Percentiles rank a stretch among this genome's conserved stretches.
Evolutionary conservation across 164 flowering plant genomes (phyloP).

Genomic region (Sextonia rubra): DNA sequence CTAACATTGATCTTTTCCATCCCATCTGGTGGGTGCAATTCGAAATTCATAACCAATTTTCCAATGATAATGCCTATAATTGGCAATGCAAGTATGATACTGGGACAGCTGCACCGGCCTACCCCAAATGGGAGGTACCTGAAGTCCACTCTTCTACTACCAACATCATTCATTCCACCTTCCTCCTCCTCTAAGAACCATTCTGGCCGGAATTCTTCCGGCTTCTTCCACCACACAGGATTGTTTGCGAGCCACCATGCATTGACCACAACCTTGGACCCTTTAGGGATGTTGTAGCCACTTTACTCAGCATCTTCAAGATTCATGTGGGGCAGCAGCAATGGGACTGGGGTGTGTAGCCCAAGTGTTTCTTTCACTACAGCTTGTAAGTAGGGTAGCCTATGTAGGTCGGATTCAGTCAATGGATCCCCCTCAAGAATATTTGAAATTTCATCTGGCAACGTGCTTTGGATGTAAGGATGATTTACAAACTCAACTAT

Average conservation of each 20-base stretch:
- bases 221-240: slow-evolving; percentile 52
- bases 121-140: slow-evolving; percentile 53
- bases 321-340: slow-evolving; percentile 72
- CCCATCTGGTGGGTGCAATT: slow-evolving; percentile 45
- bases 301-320: slow-evolving; percentile 56
- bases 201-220: slow-evolving; percentile 59
- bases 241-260: slow-evolving; percentile 80
- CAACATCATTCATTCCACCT: slow-evolving; percentile 26
- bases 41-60: slow-evolving; percentile 43
- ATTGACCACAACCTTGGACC: slow-evolving; percentile 57
- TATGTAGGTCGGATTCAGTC: slow-evolving; percentile 41
- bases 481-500: slow-evolving; percentile 68
- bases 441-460: slow-evolving; percentile 38
- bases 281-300: slow-evolving; percentile 52
- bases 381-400: slow-evolving; percentile 59
- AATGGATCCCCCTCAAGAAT: slow-evolving; percentile 35
- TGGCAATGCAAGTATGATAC: slow-evolving; percentile 58
- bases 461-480: slow-evolving; percentile 44
- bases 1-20: slow-evolving; percentile 40
- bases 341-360: slow-evolving; percentile 50
- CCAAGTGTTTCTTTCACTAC: slow-evolving; percentile 56
- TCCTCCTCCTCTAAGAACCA: slow-evolving; percentile 71
- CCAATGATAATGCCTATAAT: slow-evolving; percentile 49
- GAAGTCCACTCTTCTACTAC: slow-evolving; percentile 54
- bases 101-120: slow-evolving; percentile 66